Evolutionary conservation across 805 yeast genomes (phyloP).

Genomic region (Myxozyma vanderwaltii): DNA sequence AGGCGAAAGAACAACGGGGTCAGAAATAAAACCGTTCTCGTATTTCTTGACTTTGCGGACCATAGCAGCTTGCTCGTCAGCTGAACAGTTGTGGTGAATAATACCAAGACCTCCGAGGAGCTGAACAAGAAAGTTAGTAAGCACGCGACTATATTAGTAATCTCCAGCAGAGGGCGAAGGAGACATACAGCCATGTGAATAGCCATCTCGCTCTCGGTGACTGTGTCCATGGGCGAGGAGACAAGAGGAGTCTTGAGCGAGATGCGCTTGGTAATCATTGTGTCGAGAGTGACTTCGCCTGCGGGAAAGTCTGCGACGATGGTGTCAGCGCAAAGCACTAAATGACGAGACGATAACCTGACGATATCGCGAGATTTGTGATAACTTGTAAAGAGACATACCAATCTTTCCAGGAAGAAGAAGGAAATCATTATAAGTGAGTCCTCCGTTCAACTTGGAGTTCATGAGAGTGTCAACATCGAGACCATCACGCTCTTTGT

Average conservation of each 20-base stretch:
- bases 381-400: slow-evolving; percentile 9
- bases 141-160: background rate
- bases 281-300: slow-evolving; percentile 71
- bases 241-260: slow-evolving; percentile 91
- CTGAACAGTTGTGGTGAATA: slow-evolving; percentile 93
- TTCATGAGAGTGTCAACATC: slow-evolving; percentile 84
- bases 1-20: slow-evolving; percentile 86
- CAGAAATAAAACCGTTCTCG: slow-evolving; percentile 96
- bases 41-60: slow-evolving; percentile 93
- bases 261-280: slow-evolving; percentile 89
- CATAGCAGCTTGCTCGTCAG: slow-evolving; percentile 98
- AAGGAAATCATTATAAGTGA: slow-evolving; percentile 95
- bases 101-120: slow-evolving; percentile 98
- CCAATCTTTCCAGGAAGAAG: slow-evolving; percentile 90
- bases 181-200: slow-evolving; percentile 78
- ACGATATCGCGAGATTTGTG: background rate
- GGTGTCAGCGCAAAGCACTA: background rate
- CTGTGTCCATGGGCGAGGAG: slow-evolving; percentile 99
- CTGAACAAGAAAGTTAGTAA: slow-evolving; percentile 6
- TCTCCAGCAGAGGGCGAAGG: background rate
- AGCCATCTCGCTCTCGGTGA: slow-evolving; percentile 96
- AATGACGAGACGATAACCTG: background rate
- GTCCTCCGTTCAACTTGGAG: slow-evolving; percentile 87
- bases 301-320: slow-evolving; percentile 65
- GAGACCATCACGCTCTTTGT: slow-evolving; percentile 79